Percentiles rank a stretch among this genome's conserved stretches.
phyloP scores from a whole-genome alignment of 768 basidiomycete species.

The Calvatia gigantea region DNA sequence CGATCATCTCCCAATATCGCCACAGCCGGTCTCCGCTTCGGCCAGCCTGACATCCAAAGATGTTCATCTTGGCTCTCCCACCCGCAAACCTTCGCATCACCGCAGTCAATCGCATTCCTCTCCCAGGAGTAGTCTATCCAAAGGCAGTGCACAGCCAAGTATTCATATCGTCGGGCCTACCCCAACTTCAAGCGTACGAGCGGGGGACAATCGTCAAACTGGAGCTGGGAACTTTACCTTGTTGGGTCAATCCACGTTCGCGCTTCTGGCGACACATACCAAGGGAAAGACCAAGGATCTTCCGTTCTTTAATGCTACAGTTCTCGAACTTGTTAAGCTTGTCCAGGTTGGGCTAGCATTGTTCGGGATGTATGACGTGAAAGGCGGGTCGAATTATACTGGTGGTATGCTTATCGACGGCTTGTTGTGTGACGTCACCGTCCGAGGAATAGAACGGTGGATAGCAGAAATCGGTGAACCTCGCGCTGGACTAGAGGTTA shows the following conservation, averaged over 20 bases:
- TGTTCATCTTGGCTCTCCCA: conserved; percentile 10
- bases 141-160: conserved; percentile 13
- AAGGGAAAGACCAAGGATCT: conserved; percentile 30
- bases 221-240: conserved; percentile 1
- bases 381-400: conserved; percentile 12
- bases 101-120: conserved; percentile 14
- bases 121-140: conserved; percentile 13
- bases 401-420: conserved; percentile 45
- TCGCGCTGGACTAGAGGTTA: conserved; percentile 59
- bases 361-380: conserved; percentile 57
- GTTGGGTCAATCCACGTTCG: not conserved
- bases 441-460: conserved; percentile 71
- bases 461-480: conserved; percentile 61
- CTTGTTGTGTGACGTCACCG: conserved; percentile 73
- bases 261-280: not conserved
- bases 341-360: conserved; percentile 68
- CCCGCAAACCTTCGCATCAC: conserved; percentile 19
- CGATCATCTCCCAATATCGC: conserved; percentile 43
- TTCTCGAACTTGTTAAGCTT: conserved; percentile 74
- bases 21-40: conserved; percentile 19
- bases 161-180: conserved; percentile 12
- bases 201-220: not conserved
- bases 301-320: conserved; percentile 54
- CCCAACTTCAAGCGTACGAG: conserved; percentile 12
- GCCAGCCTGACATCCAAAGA: conserved; percentile 2